A percentile compares a stretch with the other conserved stretches of the same genome.
Conservation (phyloP, 495 filamentous ascomycete genomes). For the Lineolata rhizophorae region DNA sequence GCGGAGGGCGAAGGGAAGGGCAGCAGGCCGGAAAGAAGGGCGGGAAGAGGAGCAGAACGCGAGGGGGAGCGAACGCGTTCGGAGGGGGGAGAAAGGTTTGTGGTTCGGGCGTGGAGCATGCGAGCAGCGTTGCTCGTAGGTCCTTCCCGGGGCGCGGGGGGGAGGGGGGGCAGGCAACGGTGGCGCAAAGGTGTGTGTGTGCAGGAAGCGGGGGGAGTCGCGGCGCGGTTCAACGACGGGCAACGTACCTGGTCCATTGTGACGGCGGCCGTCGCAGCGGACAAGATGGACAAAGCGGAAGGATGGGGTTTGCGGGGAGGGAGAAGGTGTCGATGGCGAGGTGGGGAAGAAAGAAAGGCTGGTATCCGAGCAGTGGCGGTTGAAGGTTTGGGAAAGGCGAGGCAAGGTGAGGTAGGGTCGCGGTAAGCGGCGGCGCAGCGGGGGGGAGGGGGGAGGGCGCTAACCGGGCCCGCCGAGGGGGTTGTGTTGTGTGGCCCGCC, state of each 20-base stretch:
- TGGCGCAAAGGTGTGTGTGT: no score
- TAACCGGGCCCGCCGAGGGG: background rate
- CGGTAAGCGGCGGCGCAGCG: background rate
- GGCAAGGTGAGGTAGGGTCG: background rate
- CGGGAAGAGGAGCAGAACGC: no score
- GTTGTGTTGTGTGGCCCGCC: background rate
- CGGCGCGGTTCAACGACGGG: background rate
- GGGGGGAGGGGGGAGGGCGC: background rate
- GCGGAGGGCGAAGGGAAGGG: no score
- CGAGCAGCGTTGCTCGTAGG: no score
- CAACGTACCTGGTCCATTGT: constrained; percentile 17
- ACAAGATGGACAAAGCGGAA: background rate
- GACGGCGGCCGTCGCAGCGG: constrained; percentile 4
- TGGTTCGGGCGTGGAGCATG: no score
- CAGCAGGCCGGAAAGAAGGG: no score
- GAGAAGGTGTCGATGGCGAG: background rate
- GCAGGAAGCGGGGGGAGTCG: background rate
- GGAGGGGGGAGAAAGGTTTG: no score
- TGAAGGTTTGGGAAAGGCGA: background rate
- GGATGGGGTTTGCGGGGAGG: constrained; percentile 1
- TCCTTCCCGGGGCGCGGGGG: no score
- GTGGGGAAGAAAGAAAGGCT: background rate
- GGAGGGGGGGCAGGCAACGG: no score
- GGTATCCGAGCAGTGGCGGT: background rate
- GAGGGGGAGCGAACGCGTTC: no score